phyloP scores from a whole-genome alignment of 495 filamentous ascomycete species.

The Cenococcum geophilum region DNA sequence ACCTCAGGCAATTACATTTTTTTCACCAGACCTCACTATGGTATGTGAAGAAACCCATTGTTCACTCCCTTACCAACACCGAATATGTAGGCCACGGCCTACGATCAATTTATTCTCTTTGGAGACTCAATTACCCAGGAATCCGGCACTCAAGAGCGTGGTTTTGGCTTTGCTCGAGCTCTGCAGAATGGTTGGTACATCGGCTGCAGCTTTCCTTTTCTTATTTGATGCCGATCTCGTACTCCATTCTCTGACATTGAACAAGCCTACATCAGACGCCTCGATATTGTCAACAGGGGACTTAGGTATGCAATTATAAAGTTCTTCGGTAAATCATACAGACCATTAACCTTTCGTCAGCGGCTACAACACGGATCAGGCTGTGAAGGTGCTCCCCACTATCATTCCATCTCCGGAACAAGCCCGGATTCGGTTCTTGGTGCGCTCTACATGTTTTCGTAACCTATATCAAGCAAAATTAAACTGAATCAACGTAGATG shows the following conservation, averaged over 20 bases:
- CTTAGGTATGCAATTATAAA: conserved; percentile 44
- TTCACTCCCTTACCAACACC: neutral
- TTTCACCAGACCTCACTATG: neutral
- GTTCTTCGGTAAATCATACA: neutral
- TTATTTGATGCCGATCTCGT: neutral
- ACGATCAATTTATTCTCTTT: conserved; percentile 69
- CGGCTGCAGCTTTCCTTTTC: neutral
- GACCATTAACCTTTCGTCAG: conserved; percentile 36
- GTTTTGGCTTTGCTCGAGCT: conserved; percentile 65
- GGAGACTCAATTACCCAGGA: conserved; percentile 75
- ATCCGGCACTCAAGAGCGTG: conserved; percentile 50
- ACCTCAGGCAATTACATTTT: too few relatives aligned
- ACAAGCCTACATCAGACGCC: conserved; percentile 54
- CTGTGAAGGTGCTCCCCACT: conserved; percentile 50
- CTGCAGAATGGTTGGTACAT: conserved; percentile 58
- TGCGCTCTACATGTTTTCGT: conserved; percentile 38
- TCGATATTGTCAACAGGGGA: conserved; percentile 66
- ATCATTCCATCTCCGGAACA: conserved; percentile 52
- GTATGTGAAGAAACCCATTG: neutral
- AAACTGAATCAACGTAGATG: conserved; percentile 43
- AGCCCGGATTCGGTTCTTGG: conserved; percentile 60
- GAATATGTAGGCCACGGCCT: conserved; percentile 12
- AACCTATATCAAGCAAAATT: neutral
- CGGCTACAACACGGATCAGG: conserved; percentile 64
- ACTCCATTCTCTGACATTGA: conserved; percentile 2